These are phyloP conservation scores for Ceriops decandra DNA, from an alignment of 345 rosid species.

Conservation along the genomic window DNA sequence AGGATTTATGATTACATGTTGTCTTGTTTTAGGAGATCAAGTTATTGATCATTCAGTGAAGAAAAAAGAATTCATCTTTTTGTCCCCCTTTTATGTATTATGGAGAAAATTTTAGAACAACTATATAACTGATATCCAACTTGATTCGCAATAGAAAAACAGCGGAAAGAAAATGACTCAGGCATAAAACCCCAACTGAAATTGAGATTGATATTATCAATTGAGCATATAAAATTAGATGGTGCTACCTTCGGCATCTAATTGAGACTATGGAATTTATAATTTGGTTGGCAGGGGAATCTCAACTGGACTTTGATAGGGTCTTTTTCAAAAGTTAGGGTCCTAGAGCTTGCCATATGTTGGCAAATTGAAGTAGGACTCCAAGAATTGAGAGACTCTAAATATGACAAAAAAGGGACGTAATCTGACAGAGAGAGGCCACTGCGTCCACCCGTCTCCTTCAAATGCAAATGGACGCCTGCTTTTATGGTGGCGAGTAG, in stretches of 20 bases:
- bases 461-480: neutral
- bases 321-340: neutral
- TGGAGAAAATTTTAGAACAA: too few relatives aligned
- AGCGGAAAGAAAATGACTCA: too few relatives aligned
- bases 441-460: neutral
- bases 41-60: too few relatives aligned
- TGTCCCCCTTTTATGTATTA: too few relatives aligned
- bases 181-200: too few relatives aligned
- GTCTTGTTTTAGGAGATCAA: too few relatives aligned
- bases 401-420: neutral
- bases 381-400: neutral
- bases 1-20: too few relatives aligned
- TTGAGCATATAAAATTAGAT: neutral
- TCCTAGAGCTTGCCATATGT: neutral
- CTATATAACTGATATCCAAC: too few relatives aligned
- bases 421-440: neutral
- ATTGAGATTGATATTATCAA: too few relatives aligned
- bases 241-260: neutral
- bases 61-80: too few relatives aligned
- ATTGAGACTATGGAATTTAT: neutral
- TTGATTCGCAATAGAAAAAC: too few relatives aligned
- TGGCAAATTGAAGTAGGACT: constrained; percentile 1
- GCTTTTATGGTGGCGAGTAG: neutral
- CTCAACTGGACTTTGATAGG: neutral
- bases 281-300: neutral